Evolutionary conservation across 768 basidiomycete species (phyloP).

Genomic region (Dentipellis sp.): DNA sequence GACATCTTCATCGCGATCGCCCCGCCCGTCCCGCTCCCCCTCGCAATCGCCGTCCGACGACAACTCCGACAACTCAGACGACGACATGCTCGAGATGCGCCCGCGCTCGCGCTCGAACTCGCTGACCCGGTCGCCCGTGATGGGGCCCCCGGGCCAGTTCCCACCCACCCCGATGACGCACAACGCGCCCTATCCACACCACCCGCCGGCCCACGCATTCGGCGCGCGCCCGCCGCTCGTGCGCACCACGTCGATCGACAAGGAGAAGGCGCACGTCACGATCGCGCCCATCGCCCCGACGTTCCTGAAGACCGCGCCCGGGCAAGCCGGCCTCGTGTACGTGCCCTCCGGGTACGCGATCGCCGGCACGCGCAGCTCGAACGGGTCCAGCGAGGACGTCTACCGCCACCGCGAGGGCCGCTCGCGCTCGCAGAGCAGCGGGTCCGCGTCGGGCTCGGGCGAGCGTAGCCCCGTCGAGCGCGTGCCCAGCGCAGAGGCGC

Average conservation of each 20-base stretch:
- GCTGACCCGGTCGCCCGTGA: constrained; percentile 26
- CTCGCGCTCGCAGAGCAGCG: constrained; percentile 20
- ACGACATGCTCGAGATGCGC: constrained; percentile 61
- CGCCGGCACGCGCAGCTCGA: constrained; percentile 14
- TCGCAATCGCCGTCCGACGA: not conserved
- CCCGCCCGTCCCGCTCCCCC: not conserved
- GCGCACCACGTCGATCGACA: constrained; percentile 26
- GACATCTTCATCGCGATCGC: too few relatives aligned
- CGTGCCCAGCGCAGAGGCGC: not conserved
- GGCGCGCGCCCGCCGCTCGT: constrained; percentile 21
- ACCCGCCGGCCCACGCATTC: constrained; percentile 14
- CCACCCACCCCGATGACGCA: not conserved
- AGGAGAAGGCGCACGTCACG: constrained; percentile 43
- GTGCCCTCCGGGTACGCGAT: constrained; percentile 35
- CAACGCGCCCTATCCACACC: constrained; percentile 7
- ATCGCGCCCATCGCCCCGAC: constrained; percentile 75
- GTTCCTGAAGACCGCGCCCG: constrained; percentile 69
- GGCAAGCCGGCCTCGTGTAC: constrained; percentile 63
- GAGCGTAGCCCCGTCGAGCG: not conserved
- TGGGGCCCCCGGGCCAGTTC: not conserved
- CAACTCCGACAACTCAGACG: constrained; percentile 29
- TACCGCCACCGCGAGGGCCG: constrained; percentile 27
- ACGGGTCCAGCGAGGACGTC: constrained; percentile 21
- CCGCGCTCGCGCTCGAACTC: constrained; percentile 27
- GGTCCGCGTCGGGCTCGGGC: constrained; percentile 1